Conservation (phyloP, 2,329 filamentous ascomycete genomes). For the Ophiostoma piceae region DNA sequence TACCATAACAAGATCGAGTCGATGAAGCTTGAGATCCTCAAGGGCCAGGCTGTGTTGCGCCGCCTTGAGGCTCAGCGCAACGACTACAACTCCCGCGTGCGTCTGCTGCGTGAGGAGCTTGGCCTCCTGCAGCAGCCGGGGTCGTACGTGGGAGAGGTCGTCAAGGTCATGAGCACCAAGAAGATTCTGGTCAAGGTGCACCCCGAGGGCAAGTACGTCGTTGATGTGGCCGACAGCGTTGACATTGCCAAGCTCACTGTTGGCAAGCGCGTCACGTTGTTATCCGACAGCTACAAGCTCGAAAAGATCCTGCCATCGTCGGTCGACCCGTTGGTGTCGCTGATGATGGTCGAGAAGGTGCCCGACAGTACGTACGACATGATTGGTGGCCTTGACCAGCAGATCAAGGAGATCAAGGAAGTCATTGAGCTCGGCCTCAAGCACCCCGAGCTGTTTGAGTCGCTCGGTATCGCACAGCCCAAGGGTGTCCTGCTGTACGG, state of each 20-base stretch:
- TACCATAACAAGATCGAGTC: slow-evolving; percentile 99
- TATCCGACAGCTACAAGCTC: slow-evolving; percentile 97
- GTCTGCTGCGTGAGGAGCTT: slow-evolving; percentile 88
- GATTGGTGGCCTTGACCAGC: slow-evolving; percentile 97
- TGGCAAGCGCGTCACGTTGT: slow-evolving; percentile 92
- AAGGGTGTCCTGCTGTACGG: slow-evolving; percentile 97
- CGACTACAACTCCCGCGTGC: slow-evolving; percentile 97
- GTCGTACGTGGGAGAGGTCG: slow-evolving; percentile 98
- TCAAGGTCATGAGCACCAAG: slow-evolving; percentile 99
- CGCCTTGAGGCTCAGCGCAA: slow-evolving; percentile 96
- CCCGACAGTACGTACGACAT: slow-evolving; percentile 99
- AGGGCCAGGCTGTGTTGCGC: slow-evolving; percentile 91
- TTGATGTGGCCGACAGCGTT: slow-evolving; percentile 90
- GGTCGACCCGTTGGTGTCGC: slow-evolving; percentile 93
- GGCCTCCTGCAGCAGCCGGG: slow-evolving; percentile 94
- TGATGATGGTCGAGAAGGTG: slow-evolving; percentile 99
- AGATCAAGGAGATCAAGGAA: slow-evolving; percentile 99
- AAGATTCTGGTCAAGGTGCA: slow-evolving; percentile 99
- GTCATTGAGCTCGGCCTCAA: slow-evolving; percentile 98
- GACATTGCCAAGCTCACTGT: slow-evolving; percentile 94
- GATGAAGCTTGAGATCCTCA: slow-evolving; percentile 99
- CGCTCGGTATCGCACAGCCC: slow-evolving; percentile 95
- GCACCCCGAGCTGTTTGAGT: slow-evolving; percentile 97
- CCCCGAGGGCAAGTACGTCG: slow-evolving; percentile 99
- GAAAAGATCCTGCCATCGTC: slow-evolving; percentile 98